phyloP scores from a whole-genome alignment of 805 yeast genomes.

The Yarrowia keelungensis region DNA sequence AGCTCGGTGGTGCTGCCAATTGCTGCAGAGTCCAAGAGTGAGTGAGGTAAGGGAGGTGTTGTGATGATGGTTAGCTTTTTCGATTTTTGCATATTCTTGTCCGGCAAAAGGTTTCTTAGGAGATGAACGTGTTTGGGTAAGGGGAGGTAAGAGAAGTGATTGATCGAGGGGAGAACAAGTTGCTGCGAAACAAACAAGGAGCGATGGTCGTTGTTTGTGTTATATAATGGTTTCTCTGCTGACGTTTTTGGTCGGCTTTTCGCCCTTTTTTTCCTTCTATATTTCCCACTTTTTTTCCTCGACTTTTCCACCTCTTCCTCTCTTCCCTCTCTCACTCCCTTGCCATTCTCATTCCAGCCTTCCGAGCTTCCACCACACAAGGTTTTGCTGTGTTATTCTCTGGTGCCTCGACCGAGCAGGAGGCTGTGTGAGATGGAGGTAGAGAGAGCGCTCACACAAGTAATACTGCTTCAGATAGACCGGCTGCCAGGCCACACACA shows the following conservation, averaged over 20 bases:
- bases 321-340: background rate
- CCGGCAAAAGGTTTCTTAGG: conserved; percentile 14
- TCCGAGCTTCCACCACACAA: conserved; percentile 20
- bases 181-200: too few species aligned
- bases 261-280: too few species aligned
- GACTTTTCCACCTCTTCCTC: too few species aligned
- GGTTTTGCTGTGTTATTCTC: conserved; percentile 25
- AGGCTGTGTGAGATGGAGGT: conserved; percentile 24
- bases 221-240: too few species aligned
- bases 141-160: background rate
- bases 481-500: too few species aligned
- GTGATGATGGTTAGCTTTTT: conserved; percentile 38
- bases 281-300: too few species aligned
- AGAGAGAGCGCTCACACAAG: background rate
- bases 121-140: conserved; percentile 33
- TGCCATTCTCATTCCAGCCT: conserved; percentile 26
- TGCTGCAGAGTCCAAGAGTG: conserved; percentile 37
- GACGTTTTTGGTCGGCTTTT: too few species aligned
- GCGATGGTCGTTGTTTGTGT: too few species aligned
- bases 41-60: conserved; percentile 35
- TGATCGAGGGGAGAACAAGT: too few species aligned
- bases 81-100: conserved; percentile 30
- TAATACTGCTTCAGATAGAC: background rate
- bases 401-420: conserved; percentile 30
- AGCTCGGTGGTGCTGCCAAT: conserved; percentile 36